phyloP scores from a whole-genome alignment of 2,329 filamentous ascomycete genomes.

The Ophiostoma novo-ulmi region DNA sequence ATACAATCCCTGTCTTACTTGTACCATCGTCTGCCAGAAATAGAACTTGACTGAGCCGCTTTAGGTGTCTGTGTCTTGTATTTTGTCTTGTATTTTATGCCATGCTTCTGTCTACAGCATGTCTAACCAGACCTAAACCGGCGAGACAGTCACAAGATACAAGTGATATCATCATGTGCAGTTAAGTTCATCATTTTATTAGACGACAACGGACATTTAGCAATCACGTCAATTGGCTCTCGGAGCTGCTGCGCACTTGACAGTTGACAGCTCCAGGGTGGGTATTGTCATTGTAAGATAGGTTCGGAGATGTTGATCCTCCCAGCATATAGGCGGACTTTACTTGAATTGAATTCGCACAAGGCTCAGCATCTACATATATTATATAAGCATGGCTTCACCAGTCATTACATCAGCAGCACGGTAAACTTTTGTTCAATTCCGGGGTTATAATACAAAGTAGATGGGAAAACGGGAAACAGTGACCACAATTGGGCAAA shows the following conservation, averaged over 20 bases:
- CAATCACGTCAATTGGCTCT: background rate
- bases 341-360: background rate
- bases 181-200: background rate
- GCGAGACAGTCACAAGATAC: background rate
- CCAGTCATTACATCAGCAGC: background rate
- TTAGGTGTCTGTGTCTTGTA: background rate
- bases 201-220: background rate
- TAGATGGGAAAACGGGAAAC: background rate
- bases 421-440: constrained; percentile 6
- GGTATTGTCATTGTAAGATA: background rate
- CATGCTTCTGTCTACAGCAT: background rate
- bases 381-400: background rate
- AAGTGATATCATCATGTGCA: background rate
- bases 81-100: background rate
- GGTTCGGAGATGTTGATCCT: background rate
- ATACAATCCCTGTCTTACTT: background rate
- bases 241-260: background rate
- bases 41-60: background rate
- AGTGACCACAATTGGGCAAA: background rate
- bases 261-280: background rate
- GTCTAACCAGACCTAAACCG: background rate
- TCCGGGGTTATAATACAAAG: constrained; percentile 8
- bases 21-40: background rate
- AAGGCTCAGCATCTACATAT: background rate
- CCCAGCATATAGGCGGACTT: background rate